Evolutionary conservation across 2,329 filamentous ascomycete genomes (phyloP).

Genomic region (Stemphylium vesicarium): DNA sequence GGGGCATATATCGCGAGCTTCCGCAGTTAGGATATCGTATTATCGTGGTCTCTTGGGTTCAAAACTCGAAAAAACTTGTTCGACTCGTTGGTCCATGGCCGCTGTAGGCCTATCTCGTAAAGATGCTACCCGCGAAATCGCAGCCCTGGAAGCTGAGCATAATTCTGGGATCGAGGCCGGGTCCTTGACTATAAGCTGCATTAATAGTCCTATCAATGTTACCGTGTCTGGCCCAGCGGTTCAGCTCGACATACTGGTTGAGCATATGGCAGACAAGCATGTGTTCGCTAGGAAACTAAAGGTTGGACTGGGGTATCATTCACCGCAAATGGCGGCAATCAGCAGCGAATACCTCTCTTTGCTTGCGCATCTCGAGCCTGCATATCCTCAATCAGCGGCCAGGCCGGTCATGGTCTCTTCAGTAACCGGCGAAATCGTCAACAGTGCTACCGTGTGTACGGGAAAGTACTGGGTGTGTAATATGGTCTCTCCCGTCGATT

Average conservation of each 20-base stretch:
- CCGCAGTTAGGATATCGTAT: constrained; percentile 16
- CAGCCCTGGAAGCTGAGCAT: neutral
- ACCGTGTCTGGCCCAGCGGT: constrained; percentile 52
- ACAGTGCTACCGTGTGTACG: constrained; percentile 24
- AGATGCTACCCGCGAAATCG: no score
- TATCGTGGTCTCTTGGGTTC: constrained; percentile 10
- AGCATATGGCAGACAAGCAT: neutral
- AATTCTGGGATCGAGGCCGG: neutral
- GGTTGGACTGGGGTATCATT: neutral
- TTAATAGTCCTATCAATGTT: constrained; percentile 22
- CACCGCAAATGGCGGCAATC: neutral
- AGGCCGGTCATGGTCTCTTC: neutral
- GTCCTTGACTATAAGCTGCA: constrained; percentile 9
- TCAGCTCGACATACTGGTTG: neutral
- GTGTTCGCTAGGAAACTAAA: neutral
- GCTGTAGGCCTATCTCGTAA: neutral
- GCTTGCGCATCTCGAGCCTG: neutral
- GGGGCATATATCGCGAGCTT: constrained; percentile 10
- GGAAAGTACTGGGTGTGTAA: neutral
- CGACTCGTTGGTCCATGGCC: neutral
- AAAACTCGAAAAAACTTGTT: neutral
- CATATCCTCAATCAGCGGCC: neutral
- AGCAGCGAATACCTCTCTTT: neutral
- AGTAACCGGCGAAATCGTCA: neutral
- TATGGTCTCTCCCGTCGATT: constrained; percentile 43